Base-by-base conservation (phyloP, 768 basidiomycete genomes). In the Dendrothele bispora region DNA sequence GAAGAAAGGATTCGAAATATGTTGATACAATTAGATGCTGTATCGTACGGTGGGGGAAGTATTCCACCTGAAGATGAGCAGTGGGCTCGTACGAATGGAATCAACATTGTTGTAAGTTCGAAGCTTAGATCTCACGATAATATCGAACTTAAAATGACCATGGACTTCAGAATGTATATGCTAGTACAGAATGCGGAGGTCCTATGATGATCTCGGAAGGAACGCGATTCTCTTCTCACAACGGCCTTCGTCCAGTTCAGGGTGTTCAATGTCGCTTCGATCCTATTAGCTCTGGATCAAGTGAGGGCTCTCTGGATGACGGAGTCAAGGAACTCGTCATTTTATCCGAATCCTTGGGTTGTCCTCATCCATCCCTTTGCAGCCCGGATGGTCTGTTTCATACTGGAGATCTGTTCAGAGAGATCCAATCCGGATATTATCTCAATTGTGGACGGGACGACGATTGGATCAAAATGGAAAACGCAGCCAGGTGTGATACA, bases 321-420 rank as follows among this genome's bases (percentile, higher is more conserved):
- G 14, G 40, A 40, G 6, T 39, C 14, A 14, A 39, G 11, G 38
- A 39, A 15, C 44, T 46, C n/a, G 14, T 46, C 44, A 15, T 46
- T 15, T 34, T 34, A 12, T 11, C 7, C 7, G 34, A 32, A 12
- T 29, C 44, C 6, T 21, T 20, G 18, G 55, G 58, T 42, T 51
- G 55, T 26, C 57, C 59, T 3, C 55, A 55, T 21, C 39, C 49
- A 8, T 39, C 52, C 21, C 27, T 61, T n/a, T 36, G 49, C 32
- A 42, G 32, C 7, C 27, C 40, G 7, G 56, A 55, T 38, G 50
- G 51, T 21, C 34, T 34, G 10, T 55, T 54, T 44, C 56, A 57
- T 43, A 54, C 56, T 4, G 45, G 47, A n/a, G 59, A 60, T 39
- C 44, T 61, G 5, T 58, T 61, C 46, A 53, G 52, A 39, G 49